Base-by-base conservation (phyloP, 2,329 filamentous ascomycete species). In the Hirsutella minnesotensis region DNA sequence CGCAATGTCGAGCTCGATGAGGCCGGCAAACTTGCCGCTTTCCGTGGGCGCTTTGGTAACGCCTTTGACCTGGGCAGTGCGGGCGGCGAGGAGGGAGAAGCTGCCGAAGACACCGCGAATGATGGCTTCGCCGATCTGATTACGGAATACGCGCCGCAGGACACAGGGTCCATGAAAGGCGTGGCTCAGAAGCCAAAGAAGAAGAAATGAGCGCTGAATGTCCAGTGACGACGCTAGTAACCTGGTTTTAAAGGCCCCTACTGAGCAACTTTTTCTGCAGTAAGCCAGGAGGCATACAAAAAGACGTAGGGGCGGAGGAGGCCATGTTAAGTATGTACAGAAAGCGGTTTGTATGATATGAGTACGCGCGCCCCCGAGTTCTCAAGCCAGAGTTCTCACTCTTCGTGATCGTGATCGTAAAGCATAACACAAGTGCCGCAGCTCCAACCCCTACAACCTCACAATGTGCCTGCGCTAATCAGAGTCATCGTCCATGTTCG, bases 1-100 rank as follows among this genome's bases (percentile, higher is more conserved):
- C 69, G 82, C 59, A 95, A 92, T 61, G 75, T 95, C 45, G 92
- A 98, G 67, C 80, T 94, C 49, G 92, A 98, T 62, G 92, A 96
- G 73, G 90, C 92, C 3, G 92, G 92, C 16, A 79, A 84, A 58
- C 67, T 98, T 56, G 84, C 82, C 41, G 84, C 86, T 43, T 98
- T 98, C 69, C 75, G 92, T 55, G 75, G 75, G 47, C 76, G 84
- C 44, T 98, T 89, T 68, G 92, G 92, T 21, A 72, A 83, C 46
- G 79, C 79, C 10, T 98, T 86, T 72, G 92, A 98, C 66, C 69
- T 77, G 52, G 52, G 59, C 39, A 55, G 53, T n/a, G 51, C 53
- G 39, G 51, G 51, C n/a, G 58, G 58, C 27, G 55, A 51, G 34
- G 56, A 27, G 46, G 55, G 59, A 39, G 58, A 50, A 8, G 54